Base-by-base conservation (phyloP, 768 basidiomycete species). In the Boletus edulis region DNA sequence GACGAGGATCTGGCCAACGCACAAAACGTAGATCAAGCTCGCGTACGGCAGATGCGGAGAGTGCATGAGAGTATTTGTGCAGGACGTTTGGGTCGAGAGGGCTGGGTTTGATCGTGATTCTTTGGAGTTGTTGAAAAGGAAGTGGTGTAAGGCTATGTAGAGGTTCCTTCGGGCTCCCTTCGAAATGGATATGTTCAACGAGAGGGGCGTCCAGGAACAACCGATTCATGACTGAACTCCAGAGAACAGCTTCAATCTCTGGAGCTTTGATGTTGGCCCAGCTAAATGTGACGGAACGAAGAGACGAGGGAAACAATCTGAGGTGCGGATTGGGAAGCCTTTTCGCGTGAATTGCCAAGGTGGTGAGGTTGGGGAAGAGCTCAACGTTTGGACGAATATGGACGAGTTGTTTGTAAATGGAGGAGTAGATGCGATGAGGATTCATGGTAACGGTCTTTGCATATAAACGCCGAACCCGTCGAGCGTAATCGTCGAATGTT, bases 391-490 rank as follows among this genome's bases (percentile, higher is more conserved):
- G 65, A 31, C 65, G 64, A 20, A 66, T 54, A 24, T 35, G 18
- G 35, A 45, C 40, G 31, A 67, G 62, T 18, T 66, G 64, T 3
- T 56, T 65, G 51, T 67, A 67, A 12, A 66, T 66, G 47, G 62
- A 65, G 39, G 65, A 67, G 40, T 66, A 55, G 17, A 66, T 40
- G 39, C 63, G 66, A 31, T 59, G 63, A 9, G 66, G 65, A 32
- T 43, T 59, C 65, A 57, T 67, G 34, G 66, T 66, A 1, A 66
- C 65, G 4, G 66, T 67, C 47, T 59, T 67, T n/a, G 40, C 63
- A 46, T 66, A 66, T 40, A 67, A 42, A 53, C 52, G 57, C 11
- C 66, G 55, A 35, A 60, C 55, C 1, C 65, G 63, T 24, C 29
- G 54, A 27, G 65, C 63, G 15, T 66, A 67, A 32, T 54, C 65